These are phyloP conservation scores for Ceratocystis alfenasii DNA, from an alignment of 2,329 filamentous ascomycete genomes.

Conservation along the genomic window DNA sequence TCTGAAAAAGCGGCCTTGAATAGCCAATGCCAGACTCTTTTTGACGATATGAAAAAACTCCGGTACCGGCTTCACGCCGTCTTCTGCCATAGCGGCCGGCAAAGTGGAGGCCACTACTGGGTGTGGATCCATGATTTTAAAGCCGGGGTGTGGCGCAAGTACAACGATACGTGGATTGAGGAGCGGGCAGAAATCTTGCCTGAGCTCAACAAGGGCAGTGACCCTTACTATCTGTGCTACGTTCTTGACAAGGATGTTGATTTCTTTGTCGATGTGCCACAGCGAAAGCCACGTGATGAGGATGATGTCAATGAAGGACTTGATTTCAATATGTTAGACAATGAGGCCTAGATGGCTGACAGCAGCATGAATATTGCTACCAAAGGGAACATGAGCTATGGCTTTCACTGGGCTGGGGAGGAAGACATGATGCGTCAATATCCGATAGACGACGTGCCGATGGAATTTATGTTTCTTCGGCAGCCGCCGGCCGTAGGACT, in stretches of 20 bases:
- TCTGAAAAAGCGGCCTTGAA: constrained; percentile 31
- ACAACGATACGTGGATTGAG: constrained; percentile 78
- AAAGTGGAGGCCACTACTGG: constrained; percentile 81
- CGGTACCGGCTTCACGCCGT: constrained; percentile 81
- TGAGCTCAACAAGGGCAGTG: constrained; percentile 54
- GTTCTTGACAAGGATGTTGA: constrained; percentile 56
- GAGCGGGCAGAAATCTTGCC: constrained; percentile 56
- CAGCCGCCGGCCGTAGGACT: background rate
- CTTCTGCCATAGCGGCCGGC: constrained; percentile 73
- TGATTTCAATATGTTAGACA: constrained; percentile 15
- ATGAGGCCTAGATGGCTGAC: constrained; percentile 16
- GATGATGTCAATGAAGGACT: constrained; percentile 5
- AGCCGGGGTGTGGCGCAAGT: constrained; percentile 68
- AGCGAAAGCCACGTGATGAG: constrained; percentile 27
- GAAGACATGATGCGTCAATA: background rate
- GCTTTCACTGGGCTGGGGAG: background rate
- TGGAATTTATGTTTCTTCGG: background rate
- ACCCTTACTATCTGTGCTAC: constrained; percentile 75
- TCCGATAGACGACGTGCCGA: background rate
- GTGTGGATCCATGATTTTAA: constrained; percentile 91
- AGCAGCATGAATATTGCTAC: background rate
- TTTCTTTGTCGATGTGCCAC: constrained; percentile 38
- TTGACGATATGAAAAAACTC: constrained; percentile 50
- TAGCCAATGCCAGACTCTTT: constrained; percentile 37
- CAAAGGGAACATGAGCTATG: background rate